Percentiles rank a stretch among this genome's conserved stretches.
Conservation (phyloP, 2,329 filamentous ascomycete genomes). For the Alternaria postmessia region DNA sequence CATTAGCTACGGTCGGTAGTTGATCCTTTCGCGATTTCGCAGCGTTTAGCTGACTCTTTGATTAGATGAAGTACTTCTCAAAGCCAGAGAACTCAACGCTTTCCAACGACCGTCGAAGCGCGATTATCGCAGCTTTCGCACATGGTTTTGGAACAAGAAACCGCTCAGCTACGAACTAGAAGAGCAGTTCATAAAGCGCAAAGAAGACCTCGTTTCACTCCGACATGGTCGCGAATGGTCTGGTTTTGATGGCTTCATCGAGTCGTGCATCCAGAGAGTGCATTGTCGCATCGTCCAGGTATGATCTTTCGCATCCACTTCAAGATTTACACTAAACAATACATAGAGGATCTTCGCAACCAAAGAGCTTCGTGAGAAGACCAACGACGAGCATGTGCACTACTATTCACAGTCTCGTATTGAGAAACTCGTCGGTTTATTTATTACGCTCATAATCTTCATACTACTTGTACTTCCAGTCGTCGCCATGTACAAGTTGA, state of each 20-base stretch:
- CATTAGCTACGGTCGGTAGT: constrained; percentile 21
- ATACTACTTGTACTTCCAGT: constrained; percentile 49
- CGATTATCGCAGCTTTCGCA: constrained; percentile 44
- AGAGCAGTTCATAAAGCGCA: constrained; percentile 37
- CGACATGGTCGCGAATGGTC: constrained; percentile 47
- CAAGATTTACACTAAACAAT: neutral
- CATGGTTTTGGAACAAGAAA: constrained; percentile 40
- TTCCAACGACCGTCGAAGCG: constrained; percentile 45
- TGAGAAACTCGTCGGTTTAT: constrained; percentile 44
- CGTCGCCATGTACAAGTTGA: constrained; percentile 48
- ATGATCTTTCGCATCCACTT: constrained; percentile 10
- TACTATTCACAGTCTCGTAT: constrained; percentile 47
- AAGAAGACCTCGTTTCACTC: constrained; percentile 49
- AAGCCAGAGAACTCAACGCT: constrained; percentile 40
- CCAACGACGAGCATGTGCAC: constrained; percentile 25
- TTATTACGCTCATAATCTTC: constrained; percentile 52
- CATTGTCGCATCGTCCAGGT: constrained; percentile 36
- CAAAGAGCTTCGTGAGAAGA: constrained; percentile 41
- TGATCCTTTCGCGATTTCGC: no score
- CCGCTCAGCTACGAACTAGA: constrained; percentile 36
- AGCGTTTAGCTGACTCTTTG: no score
- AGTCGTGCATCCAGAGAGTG: constrained; percentile 30
- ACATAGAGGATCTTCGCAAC: constrained; percentile 45
- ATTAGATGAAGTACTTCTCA: constrained; percentile 41
- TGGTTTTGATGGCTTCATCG: constrained; percentile 47